Percentiles rank a stretch among this genome's conserved stretches.
Conservation (phyloP, 768 basidiomycete genomes). For the Dioszegia crocea region DNA sequence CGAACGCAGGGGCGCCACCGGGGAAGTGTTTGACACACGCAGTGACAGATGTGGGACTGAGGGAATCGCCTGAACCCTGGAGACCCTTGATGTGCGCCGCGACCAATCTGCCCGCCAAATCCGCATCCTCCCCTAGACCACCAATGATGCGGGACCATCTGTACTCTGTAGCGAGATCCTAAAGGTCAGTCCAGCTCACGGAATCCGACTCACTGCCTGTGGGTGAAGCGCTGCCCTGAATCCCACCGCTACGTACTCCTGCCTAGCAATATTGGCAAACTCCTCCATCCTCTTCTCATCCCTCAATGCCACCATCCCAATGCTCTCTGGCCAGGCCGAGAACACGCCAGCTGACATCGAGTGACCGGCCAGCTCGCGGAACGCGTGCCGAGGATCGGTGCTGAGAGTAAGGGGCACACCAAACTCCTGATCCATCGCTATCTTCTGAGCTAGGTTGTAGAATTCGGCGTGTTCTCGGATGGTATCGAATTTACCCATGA, state of each 20-base stretch:
- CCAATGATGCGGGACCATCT: slow-evolving; percentile 14
- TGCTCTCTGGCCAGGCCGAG: slow-evolving; percentile 14
- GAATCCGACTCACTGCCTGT: slow-evolving; percentile 1
- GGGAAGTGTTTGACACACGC: slow-evolving; percentile 22
- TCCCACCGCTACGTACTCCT: slow-evolving; percentile 17
- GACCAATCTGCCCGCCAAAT: slow-evolving; percentile 6
- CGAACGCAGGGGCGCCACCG: slow-evolving; percentile 12
- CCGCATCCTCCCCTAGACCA: slow-evolving; percentile 15
- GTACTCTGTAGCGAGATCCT: slow-evolving; percentile 15
- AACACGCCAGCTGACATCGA: slow-evolving; percentile 13
- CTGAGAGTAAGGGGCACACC: slow-evolving; percentile 11
- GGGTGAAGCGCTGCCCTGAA: slow-evolving; percentile 15
- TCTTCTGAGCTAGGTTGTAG: slow-evolving; percentile 1
- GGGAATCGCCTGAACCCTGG: background rate
- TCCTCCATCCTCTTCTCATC: slow-evolving; percentile 12
- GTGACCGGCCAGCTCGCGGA: slow-evolving; percentile 1
- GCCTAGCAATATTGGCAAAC: slow-evolving; percentile 14
- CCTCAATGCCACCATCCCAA: slow-evolving; percentile 14
- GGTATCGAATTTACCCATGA: slow-evolving; percentile 1
- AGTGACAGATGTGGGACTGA: slow-evolving; percentile 7
- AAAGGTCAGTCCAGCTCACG: no score
- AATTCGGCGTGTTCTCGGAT: slow-evolving; percentile 2
- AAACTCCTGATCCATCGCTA: slow-evolving; percentile 2
- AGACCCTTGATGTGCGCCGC: slow-evolving; percentile 4
- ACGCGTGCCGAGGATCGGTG: slow-evolving; percentile 14